Conservation (phyloP, 2,329 filamentous ascomycete species). For the Sporothrix variecibatus region DNA sequence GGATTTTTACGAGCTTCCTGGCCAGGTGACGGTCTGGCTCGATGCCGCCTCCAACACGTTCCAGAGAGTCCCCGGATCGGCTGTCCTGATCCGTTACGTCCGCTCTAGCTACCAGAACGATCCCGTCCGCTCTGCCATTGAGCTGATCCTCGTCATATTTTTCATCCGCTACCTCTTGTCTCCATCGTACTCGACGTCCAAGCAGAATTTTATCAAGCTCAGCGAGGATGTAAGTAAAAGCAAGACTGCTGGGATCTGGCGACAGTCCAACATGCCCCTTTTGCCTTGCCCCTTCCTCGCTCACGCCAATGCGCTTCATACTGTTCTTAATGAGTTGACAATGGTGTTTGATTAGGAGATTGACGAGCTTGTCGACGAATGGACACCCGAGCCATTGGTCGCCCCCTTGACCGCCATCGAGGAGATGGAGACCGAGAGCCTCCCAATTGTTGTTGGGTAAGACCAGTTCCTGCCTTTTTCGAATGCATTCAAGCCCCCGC, state of each 20-base stretch:
- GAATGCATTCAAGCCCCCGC: background rate
- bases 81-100: conserved; percentile 92
- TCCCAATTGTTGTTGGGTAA: conserved; percentile 86
- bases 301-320: background rate
- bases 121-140: conserved; percentile 87
- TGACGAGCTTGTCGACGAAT: conserved; percentile 94
- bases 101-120: conserved; percentile 98
- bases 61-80: conserved; percentile 89
- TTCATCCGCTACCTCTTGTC: conserved; percentile 90
- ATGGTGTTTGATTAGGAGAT: conserved; percentile 62
- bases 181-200: conserved; percentile 88
- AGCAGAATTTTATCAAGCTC: conserved; percentile 84
- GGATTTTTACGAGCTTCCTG: conserved; percentile 65
- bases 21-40: conserved; percentile 54
- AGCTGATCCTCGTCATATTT: conserved; percentile 91
- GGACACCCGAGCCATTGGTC: conserved; percentile 91
- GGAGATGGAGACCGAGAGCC: conserved; percentile 77
- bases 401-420: conserved; percentile 72
- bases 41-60: conserved; percentile 65
- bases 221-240: conserved; percentile 65
- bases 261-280: background rate
- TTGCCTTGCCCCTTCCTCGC: background rate
- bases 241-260: background rate
- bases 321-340: background rate
- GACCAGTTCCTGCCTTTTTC: background rate